Conservation (phyloP, 2,329 filamentous ascomycete species). For the Sclerotinia trifoliorum region DNA sequence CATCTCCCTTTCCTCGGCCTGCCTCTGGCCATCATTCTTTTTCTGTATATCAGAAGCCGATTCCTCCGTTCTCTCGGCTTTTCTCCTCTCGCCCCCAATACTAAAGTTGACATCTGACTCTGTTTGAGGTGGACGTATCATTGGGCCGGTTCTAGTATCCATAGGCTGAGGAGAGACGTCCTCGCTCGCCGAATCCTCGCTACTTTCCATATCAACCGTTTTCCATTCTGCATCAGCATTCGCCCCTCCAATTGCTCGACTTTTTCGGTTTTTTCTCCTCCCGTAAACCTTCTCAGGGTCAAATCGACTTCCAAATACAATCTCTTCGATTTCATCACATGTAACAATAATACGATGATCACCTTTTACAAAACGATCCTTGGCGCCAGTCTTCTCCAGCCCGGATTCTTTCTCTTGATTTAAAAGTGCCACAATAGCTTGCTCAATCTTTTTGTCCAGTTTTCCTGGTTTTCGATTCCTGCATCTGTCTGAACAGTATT, state of each 20-base stretch:
- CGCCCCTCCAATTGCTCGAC: constrained; percentile 40
- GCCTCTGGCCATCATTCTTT: constrained; percentile 38
- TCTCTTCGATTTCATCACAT: constrained; percentile 50
- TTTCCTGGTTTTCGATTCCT: constrained; percentile 50
- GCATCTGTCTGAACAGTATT: constrained; percentile 59
- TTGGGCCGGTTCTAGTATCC: constrained; percentile 6
- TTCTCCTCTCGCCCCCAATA: constrained; percentile 55
- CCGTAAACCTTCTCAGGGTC: constrained; percentile 49
- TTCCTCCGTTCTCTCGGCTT: constrained; percentile 52
- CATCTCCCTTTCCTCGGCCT: constrained; percentile 28
- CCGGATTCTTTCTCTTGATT: constrained; percentile 39
- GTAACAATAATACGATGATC: constrained; percentile 51
- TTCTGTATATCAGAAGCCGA: constrained; percentile 52
- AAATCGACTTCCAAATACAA: constrained; percentile 48
- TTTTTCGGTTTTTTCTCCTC: constrained; percentile 47
- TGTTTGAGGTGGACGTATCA: constrained; percentile 23
- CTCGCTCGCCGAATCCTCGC: constrained; percentile 36
- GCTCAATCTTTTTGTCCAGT: constrained; percentile 53
- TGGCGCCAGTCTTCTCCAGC: constrained; percentile 34
- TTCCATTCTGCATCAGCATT: constrained; percentile 44
- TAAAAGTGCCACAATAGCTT: constrained; percentile 46
- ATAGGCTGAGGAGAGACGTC: constrained; percentile 4
- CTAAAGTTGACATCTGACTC: constrained; percentile 50
- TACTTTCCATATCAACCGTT: constrained; percentile 49
- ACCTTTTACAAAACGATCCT: constrained; percentile 46